Evolutionary conservation across 306 rosid species (phyloP).

Genomic region (Clitoria ternatea): DNA sequence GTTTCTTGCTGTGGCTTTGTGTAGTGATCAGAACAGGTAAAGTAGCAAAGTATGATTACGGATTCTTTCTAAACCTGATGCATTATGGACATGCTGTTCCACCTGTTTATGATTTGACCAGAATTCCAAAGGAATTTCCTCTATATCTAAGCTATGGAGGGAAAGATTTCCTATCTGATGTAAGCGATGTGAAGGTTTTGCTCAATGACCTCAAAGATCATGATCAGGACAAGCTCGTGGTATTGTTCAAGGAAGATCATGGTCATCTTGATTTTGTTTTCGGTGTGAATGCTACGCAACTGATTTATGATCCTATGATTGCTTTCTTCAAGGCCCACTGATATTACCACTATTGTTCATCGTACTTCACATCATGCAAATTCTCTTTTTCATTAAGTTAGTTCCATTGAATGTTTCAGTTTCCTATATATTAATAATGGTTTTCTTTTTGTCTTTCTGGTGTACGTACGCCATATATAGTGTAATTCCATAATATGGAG

Average conservation of each 20-base stretch:
- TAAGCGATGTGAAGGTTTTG: slow-evolving; percentile 47
- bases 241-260: slow-evolving; percentile 39
- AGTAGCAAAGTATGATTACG: slow-evolving; percentile 54
- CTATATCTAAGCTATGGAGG: slow-evolving; percentile 58
- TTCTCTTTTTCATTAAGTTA: background rate
- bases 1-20: background rate
- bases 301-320: slow-evolving; percentile 53
- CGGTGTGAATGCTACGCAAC: slow-evolving; percentile 50
- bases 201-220: slow-evolving; percentile 50
- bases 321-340: slow-evolving; percentile 42
- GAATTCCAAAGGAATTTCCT: slow-evolving; percentile 54
- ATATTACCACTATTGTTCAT: background rate
- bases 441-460: no score
- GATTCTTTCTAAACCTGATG: slow-evolving; percentile 38
- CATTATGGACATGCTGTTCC: slow-evolving; percentile 63
- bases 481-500: no score
- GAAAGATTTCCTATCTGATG: slow-evolving; percentile 46
- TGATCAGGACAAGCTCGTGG: slow-evolving; percentile 40
- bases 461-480: no score
- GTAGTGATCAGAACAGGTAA: slow-evolving; percentile 55
- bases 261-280: slow-evolving; percentile 64
- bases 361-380: background rate
- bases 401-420: background rate
- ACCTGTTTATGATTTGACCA: slow-evolving; percentile 48
- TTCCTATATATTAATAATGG: no score